Percentiles rank a stretch among this genome's conserved stretches.
Conservation (phyloP, 2,329 filamentous ascomycete genomes). For the Botrytis squamosa region DNA sequence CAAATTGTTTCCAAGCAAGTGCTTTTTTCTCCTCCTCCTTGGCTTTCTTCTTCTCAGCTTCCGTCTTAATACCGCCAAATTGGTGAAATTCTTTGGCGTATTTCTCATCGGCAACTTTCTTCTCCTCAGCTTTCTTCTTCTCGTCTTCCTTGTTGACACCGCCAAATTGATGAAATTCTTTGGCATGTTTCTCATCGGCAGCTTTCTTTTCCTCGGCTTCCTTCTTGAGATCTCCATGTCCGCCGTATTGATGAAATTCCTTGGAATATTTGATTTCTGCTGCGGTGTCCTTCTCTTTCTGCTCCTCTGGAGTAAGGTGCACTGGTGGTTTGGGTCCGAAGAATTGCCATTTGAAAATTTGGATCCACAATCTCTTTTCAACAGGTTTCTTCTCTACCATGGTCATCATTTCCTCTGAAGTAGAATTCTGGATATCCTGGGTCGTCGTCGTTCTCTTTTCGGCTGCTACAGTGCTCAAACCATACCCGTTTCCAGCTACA, state of each 20-base stretch:
- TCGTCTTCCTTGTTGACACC: no score
- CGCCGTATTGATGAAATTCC: not conserved
- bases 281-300: not conserved
- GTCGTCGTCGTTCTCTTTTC: not conserved
- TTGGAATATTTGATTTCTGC: not conserved
- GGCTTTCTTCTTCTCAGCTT: not conserved
- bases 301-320: not conserved
- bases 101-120: not conserved
- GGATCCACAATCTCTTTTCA: not conserved
- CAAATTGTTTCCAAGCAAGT: not conserved
- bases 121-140: not conserved
- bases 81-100: not conserved
- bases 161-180: not conserved
- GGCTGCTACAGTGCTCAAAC: conserved; percentile 41
- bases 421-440: not conserved
- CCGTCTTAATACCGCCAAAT: not conserved
- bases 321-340: not conserved
- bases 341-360: not conserved
- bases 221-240: not conserved
- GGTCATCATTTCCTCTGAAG: not conserved
- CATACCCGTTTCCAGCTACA: conserved; percentile 43
- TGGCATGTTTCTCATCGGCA: not conserved
- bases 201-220: not conserved
- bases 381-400: not conserved
- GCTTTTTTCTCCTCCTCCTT: not conserved